Base-by-base conservation (phyloP, 140 eudicot genomes). In the Stevia rebaudiana region DNA sequence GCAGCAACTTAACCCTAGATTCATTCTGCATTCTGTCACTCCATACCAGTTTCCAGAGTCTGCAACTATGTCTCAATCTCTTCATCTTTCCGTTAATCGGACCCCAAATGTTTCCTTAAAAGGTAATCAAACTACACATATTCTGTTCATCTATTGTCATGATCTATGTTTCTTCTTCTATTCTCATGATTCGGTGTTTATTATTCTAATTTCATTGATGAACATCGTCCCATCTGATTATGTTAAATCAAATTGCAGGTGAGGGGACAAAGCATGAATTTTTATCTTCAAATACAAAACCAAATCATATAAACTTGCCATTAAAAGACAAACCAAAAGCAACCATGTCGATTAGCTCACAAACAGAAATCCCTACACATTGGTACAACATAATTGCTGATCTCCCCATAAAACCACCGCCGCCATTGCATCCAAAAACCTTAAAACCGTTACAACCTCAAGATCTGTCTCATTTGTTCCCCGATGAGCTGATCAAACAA, bases 351-450 rank as follows among this genome's bases (percentile, higher is more conserved):
- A n/a, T 55, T 24, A 60, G 0, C 39, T 70, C 78, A 57, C 67
- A 79, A 22, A 68, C 83, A 5, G 83, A 83, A 55, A 83, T 88
- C 35, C 96, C 96, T 63, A 74, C 63, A 8, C 89, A 83, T n/a
- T 92, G 98, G 98, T 92, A 92, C 73, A 92, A 92, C 62, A 63
- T 92, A 18, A 72, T 92, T 5, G 84, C 95, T 22, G 98, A 92
- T 56, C 98, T 92, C 55, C 89, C 95, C 0, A 79, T 85, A 18
- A 92, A 88, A 67, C 98, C 98, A 18, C 96, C 98, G 2, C 98
- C 96, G 1, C 76, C 74, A 35, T 67, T 92, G 75, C 80, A 92
- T 67, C 98, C 98, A 3, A 79, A 76, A 68, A 92, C 98, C 2
- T 76, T 74, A 16, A 77, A 83, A 63, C 94, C 96, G n/a, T 77